These are phyloP conservation scores for Parathielavia appendiculata DNA, from an alignment of 495 filamentous ascomycete species.

Conservation along the genomic window DNA sequence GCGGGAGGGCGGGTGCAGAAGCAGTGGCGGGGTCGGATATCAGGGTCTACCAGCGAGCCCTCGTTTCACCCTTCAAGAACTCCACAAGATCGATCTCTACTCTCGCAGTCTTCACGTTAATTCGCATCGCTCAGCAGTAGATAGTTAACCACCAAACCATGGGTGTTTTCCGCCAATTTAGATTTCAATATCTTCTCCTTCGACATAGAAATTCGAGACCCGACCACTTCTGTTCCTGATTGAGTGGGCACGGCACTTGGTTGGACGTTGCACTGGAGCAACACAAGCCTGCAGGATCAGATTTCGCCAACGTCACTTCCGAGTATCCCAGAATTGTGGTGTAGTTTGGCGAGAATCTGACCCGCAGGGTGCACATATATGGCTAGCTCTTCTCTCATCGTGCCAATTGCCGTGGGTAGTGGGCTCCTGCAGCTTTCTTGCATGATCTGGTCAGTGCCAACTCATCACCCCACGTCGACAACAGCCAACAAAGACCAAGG, in stretches of 20 bases:
- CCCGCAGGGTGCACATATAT: neutral
- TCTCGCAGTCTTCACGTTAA: too few relatives aligned
- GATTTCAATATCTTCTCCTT: neutral
- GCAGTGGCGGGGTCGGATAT: neutral
- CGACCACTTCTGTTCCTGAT: neutral
- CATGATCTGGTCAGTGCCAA: conserved; percentile 21
- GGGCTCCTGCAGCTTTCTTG: neutral
- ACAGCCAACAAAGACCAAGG: conserved; percentile 10
- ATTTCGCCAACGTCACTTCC: conserved; percentile 14
- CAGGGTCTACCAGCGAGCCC: conserved; percentile 8
- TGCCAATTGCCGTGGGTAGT: neutral
- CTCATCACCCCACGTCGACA: conserved; percentile 18
- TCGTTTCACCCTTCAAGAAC: too few relatives aligned
- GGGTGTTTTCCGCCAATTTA: too few relatives aligned
- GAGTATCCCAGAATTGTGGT: neutral
- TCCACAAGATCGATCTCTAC: too few relatives aligned
- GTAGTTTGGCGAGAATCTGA: neutral
- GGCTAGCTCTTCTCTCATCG: neutral
- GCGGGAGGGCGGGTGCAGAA: conserved; percentile 1
- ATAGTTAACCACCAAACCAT: too few relatives aligned
- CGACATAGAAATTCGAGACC: neutral
- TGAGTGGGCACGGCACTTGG: conserved; percentile 11
- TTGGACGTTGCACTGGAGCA: conserved; percentile 12
- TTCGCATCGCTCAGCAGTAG: too few relatives aligned
- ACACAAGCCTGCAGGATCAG: neutral